phyloP scores from a whole-genome alignment of 768 basidiomycete species.

The Trametopsis cervina region DNA sequence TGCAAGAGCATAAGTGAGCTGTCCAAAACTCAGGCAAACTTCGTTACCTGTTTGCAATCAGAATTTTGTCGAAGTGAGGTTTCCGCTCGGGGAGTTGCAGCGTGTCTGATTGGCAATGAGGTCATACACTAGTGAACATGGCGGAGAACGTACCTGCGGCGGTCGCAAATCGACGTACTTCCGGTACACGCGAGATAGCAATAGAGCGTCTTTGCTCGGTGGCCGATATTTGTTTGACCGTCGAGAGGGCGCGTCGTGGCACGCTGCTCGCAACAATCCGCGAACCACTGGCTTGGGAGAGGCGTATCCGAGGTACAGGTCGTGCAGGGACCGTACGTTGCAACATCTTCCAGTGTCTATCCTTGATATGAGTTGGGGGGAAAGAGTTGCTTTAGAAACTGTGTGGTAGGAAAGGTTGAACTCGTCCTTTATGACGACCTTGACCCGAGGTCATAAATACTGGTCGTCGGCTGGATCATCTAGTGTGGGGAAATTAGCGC shows the following conservation, averaged over 20 bases:
- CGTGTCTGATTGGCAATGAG: neutral
- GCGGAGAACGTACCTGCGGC: slow-evolving; percentile 1
- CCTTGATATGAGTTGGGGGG: too few species aligned
- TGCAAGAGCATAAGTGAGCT: slow-evolving; percentile 22
- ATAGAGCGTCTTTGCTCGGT: neutral
- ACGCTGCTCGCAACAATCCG: neutral
- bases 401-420: too few species aligned
- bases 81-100: slow-evolving; percentile 14
- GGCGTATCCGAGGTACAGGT: slow-evolving; percentile 4
- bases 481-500: too few species aligned
- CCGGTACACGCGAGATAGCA: neutral
- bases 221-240: neutral
- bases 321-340: slow-evolving; percentile 6
- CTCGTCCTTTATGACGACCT: too few species aligned
- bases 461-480: too few species aligned
- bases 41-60: slow-evolving; percentile 80
- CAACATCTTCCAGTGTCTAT: slow-evolving; percentile 6
- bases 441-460: too few species aligned
- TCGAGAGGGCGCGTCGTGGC: neutral
- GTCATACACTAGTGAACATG: neutral
- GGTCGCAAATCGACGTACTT: slow-evolving; percentile 4
- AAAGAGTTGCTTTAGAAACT: too few species aligned
- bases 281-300: neutral
- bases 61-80: slow-evolving; percentile 83
- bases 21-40: neutral